Percentiles rank a stretch among this genome's conserved stretches.
phyloP scores from a whole-genome alignment of 2,329 filamentous ascomycete species.

The Aspergillus pseudoviridinutans region DNA sequence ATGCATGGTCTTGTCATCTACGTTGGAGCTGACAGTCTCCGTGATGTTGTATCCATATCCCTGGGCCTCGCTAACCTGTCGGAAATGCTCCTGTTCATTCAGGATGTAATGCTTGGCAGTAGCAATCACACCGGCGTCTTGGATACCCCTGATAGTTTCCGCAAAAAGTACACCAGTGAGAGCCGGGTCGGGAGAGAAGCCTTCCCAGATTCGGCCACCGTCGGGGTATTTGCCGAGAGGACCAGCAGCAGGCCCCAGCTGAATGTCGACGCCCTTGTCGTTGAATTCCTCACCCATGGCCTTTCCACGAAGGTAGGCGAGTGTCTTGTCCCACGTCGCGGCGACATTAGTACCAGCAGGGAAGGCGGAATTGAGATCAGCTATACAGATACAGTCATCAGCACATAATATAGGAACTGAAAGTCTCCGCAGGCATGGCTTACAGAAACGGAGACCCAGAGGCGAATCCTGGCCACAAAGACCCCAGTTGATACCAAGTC shows the following conservation, averaged over 20 bases:
- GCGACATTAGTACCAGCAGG: slow-evolving; percentile 73
- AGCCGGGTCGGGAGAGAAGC: slow-evolving; percentile 68
- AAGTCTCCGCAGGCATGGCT: slow-evolving; percentile 11
- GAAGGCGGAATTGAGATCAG: slow-evolving; percentile 79
- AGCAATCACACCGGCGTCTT: slow-evolving; percentile 76
- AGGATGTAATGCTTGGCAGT: slow-evolving; percentile 73
- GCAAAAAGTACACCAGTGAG: slow-evolving; percentile 69
- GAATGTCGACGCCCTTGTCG: slow-evolving; percentile 70
- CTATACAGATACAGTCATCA: slow-evolving; percentile 25
- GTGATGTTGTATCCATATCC: slow-evolving; percentile 60
- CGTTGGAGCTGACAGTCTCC: slow-evolving; percentile 57
- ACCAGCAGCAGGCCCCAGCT: slow-evolving; percentile 73
- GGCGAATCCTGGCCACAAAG: slow-evolving; percentile 88
- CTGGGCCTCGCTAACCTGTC: slow-evolving; percentile 56
- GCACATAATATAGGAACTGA: not conserved
- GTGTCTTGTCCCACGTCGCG: slow-evolving; percentile 72
- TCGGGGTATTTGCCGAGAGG: slow-evolving; percentile 65
- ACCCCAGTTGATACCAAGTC: slow-evolving; percentile 55
- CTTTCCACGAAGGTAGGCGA: slow-evolving; percentile 65
- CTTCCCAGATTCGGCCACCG: slow-evolving; percentile 66
- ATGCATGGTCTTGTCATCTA: slow-evolving; percentile 62
- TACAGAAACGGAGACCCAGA: slow-evolving; percentile 68
- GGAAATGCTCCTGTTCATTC: slow-evolving; percentile 73
- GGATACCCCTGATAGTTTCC: slow-evolving; percentile 73
- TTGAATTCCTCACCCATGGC: slow-evolving; percentile 74